Evolutionary conservation across 2,329 filamentous ascomycete species (phyloP), one percentile per base, ranked within the genome.

Genomic region (Epichloe scottii): DNA sequence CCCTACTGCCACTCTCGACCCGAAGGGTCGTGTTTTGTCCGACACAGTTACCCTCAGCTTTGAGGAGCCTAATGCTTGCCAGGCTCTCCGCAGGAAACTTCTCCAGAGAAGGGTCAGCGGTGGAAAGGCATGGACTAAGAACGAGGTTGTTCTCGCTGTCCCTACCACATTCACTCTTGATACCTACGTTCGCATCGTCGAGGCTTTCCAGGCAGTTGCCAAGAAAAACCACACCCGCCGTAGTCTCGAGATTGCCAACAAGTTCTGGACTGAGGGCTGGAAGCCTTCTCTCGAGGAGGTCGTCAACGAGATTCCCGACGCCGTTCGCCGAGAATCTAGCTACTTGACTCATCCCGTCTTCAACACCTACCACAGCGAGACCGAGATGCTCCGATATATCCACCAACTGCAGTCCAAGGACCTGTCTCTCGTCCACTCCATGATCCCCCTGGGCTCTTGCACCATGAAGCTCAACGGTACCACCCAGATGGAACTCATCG

Each of bases 391-490:
- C 48, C 85, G 91, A 42, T 97, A 97, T 70, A 95, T 97, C 60
- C 78, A 91, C 64, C 88, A 95, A 64, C 76, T 97, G 5, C 86
- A 95, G 66, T 95, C 89, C 48, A 96, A 95, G 73, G 91, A 97
- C 64, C 73, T 97, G 14, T 96, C 91, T 1, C 76, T 96, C 5
- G 87, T 90, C 2, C 91, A 97, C 71, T 96, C 90, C 15, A 97
- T 97, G 91, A 97, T 97, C 54, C 89, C 91, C 2, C 79, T 97
- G 1, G 91, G 91, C 19, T 96, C 91, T 1, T 97, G 91, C 74
- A 97, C 91, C 14, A 97, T 97, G 91, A 97, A 97, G 75, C 81
- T 96, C 49, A 96, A 96, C 66, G 87, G 86, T 41, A 93, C 90
- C 3, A 87, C 87, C 0, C 89, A 96, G 71, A 96, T 97, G 91